Evolutionary conservation across 208 protist species (phyloP), one percentile per base, ranked within the genome.

Genomic region (Leishmania mexicana): DNA sequence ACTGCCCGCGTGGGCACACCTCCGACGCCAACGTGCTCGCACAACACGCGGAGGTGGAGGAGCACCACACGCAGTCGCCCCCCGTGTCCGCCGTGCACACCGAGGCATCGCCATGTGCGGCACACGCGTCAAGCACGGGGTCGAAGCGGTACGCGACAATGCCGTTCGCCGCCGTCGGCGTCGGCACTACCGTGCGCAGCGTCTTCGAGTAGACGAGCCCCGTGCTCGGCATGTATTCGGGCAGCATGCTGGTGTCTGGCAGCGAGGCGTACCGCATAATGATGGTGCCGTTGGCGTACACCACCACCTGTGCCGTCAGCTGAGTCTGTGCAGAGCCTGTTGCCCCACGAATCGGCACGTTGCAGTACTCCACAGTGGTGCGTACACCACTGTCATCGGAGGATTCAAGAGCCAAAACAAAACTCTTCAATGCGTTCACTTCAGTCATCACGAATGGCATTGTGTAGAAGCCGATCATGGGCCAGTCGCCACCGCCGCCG

Each of bases 221-320:
- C 42, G 76, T 78, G 76, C 76, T 70, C 45, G 60, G 65, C 65
- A 67, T 60, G n/a, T 40, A 19, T 19, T 10, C 53, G 3, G 67
- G 51, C 75, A 75, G 53, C 38, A 6, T n/a, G 35, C 15, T n/a
- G 6, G 35, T 28, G 75, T 24, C 28, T 8, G 87, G 84, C 57
- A 89, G 70, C n/a, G 79, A n/a, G 49, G 58, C 58, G 84, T 93
- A 93, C 40, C 89, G 87, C 76, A 93, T 85, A 51, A 93, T 78
- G 73, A 93, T 84, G 19, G 83, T 86, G 53, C 89, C 89, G 76
- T 88, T 81, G 0, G 74, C 58, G 72, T 81, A 88, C 58, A 91
- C 80, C 79, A 65, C 80, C 28, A 93, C 85, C 87, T 93, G 89
- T 28, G 89, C 87, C 40, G 81, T 93, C 58, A 93, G 81, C 38